phyloP scores from a whole-genome alignment of 179 eudicot species.

The Beta corolliflora region DNA sequence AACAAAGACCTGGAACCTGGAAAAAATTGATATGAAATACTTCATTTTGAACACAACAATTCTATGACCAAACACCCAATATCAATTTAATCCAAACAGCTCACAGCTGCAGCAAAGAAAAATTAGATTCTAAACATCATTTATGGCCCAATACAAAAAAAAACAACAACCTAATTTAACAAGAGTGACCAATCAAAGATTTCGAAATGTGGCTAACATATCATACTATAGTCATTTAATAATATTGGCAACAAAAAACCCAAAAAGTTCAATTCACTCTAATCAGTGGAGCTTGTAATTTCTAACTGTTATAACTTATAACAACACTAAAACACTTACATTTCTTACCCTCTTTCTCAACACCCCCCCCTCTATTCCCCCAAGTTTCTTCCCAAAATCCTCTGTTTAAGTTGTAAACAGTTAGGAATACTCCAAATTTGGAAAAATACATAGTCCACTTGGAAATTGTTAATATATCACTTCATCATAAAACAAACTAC shows the following conservation, averaged over 20 bases:
- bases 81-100: background rate
- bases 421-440: too few species aligned
- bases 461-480: background rate
- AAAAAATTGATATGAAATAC: background rate
- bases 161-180: background rate
- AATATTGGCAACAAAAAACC: background rate
- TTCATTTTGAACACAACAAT: background rate
- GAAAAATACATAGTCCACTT: too few species aligned
- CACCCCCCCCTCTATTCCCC: too few species aligned
- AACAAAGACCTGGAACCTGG: background rate
- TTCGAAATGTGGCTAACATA: background rate
- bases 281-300: background rate
- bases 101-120: background rate
- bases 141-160: background rate
- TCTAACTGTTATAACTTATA: too few species aligned
- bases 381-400: too few species aligned
- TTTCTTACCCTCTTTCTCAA: too few species aligned
- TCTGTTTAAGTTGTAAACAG: too few species aligned
- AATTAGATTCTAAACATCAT: background rate
- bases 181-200: background rate
- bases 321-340: too few species aligned
- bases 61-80: background rate
- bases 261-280: background rate
- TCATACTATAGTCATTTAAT: too few species aligned
- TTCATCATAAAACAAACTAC: background rate